Evolutionary conservation across 2,329 filamentous ascomycete genomes (phyloP), one percentile per base, ranked within the genome.

Genomic region (Cordyceps farinosa): DNA sequence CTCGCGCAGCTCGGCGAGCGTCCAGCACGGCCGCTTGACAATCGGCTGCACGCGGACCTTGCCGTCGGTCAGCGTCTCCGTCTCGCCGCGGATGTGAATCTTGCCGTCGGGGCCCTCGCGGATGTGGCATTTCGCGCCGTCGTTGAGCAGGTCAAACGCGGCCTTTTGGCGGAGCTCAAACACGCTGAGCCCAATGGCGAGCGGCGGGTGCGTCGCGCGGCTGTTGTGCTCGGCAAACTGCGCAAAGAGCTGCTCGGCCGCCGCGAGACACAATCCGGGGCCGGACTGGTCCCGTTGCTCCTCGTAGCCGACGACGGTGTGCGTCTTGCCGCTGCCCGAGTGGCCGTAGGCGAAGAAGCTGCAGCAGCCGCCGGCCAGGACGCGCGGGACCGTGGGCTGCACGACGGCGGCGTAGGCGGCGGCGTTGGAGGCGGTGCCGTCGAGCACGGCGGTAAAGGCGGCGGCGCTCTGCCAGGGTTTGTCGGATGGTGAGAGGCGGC

Each of bases 271-370:
- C 1, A 79, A 62, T 0, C 77, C 78, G 32, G 78, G 70, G 29
- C 76, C 64, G 3, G 72, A 64, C 1, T 51, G 36, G 2, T 74
- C 64, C 6, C 77, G 69, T 51, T 73, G 75, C n/a, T 78, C 71
- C 22, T 79, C 72, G 56, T 79, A 79, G 3, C 79, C 79, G 7
- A 81, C 42, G 27, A 97, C 96, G 2, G 92, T 96, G 72, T 88
- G 90, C 0, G 92, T 97, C 79, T 97, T 97, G 61, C 92, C 92
- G 54, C 91, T 92, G 7, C 92, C 92, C 0, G 92, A 97, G 73
- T 97, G 92, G 36, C 92, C 92, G 72, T 97, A 97, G 71, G 91
- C 95, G 77, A 97, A 95, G 66, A 97, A 75, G 57, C 74, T 79
- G 69, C 76, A 78, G 13, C 67, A 75, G 15, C 68, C 68, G 4